These are phyloP conservation scores for Daphne laureola DNA, from an alignment of 441 rosid species.

Conservation along the genomic window DNA sequence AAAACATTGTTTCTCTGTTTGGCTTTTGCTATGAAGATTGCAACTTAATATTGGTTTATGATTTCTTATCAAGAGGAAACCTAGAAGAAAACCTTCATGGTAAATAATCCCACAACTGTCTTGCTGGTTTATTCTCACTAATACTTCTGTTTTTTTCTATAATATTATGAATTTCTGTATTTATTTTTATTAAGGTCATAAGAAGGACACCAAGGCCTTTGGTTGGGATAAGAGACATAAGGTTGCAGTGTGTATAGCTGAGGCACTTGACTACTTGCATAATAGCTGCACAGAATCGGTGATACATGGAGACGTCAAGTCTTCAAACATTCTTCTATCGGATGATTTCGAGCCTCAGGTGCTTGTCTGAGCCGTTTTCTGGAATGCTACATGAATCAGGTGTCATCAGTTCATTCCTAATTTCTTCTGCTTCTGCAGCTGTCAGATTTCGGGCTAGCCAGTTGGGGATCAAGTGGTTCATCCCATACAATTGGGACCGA, in stretches of 20 bases:
- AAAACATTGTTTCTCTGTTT: slow-evolving; percentile 69
- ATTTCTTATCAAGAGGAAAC: slow-evolving; percentile 76
- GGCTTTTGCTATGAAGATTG: slow-evolving; percentile 76
- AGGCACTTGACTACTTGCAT: slow-evolving; percentile 79
- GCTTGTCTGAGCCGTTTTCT: not conserved
- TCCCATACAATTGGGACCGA: slow-evolving; percentile 41
- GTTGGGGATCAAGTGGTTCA: slow-evolving; percentile 44
- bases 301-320: slow-evolving; percentile 88
- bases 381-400: not conserved
- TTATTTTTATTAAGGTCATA: slow-evolving; percentile 33
- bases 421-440: slow-evolving; percentile 40
- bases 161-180: not conserved
- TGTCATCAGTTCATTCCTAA: slow-evolving; percentile 8
- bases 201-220: slow-evolving; percentile 36
- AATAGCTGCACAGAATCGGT: slow-evolving; percentile 50
- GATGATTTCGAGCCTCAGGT: slow-evolving; percentile 94
- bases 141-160: not conserved
- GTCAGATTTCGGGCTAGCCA: slow-evolving; percentile 89
- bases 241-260: slow-evolving; percentile 80
- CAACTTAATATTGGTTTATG: slow-evolving; percentile 65
- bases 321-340: slow-evolving; percentile 78
- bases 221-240: slow-evolving; percentile 79
- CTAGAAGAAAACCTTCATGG: slow-evolving; percentile 89
- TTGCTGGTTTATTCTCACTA: not conserved
- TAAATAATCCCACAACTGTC: slow-evolving; percentile 16